Evolutionary conservation across 108 stramenopile genomes (phyloP).

Genomic region (Discostella pseudostelligera): DNA sequence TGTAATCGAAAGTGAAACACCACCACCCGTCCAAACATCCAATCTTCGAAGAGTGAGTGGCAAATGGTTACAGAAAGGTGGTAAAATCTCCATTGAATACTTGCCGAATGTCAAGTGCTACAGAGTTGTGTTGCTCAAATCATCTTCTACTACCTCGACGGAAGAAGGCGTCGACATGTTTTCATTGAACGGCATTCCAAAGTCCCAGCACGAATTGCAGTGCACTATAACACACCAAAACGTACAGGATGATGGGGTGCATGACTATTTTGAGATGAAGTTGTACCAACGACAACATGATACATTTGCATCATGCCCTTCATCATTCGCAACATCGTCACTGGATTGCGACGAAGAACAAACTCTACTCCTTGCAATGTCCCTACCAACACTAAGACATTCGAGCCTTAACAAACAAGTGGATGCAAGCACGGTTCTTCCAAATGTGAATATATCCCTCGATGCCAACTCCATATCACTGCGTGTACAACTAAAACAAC

Average conservation of each 20-base stretch:
- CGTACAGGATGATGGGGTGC: no score
- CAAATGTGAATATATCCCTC: slow-evolving; percentile 12
- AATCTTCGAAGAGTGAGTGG: slow-evolving; percentile 6
- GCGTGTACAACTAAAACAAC: slow-evolving; percentile 20
- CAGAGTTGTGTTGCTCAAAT: background rate
- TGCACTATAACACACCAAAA: no score
- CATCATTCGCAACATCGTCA: no score
- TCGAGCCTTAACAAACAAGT: background rate
- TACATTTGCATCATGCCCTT: no score
- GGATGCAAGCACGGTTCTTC: background rate
- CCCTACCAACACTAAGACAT: slow-evolving; percentile 3
- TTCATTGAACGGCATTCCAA: background rate
- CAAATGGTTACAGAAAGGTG: slow-evolving; percentile 24
- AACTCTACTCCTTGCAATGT: slow-evolving; percentile 8
- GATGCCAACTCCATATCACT: slow-evolving; percentile 29
- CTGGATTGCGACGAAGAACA: background rate
- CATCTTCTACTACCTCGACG: background rate
- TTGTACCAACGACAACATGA: no score
- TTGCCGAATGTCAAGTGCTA: slow-evolving; percentile 39
- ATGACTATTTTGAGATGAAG: no score
- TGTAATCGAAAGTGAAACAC: background rate
- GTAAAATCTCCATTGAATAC: slow-evolving; percentile 37
- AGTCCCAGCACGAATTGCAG: background rate
- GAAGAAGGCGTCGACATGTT: background rate
- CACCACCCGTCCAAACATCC: background rate